Evolutionary conservation across 1,284 basidiomycete genomes (phyloP).

Genomic region (Phenoliferia sp.): DNA sequence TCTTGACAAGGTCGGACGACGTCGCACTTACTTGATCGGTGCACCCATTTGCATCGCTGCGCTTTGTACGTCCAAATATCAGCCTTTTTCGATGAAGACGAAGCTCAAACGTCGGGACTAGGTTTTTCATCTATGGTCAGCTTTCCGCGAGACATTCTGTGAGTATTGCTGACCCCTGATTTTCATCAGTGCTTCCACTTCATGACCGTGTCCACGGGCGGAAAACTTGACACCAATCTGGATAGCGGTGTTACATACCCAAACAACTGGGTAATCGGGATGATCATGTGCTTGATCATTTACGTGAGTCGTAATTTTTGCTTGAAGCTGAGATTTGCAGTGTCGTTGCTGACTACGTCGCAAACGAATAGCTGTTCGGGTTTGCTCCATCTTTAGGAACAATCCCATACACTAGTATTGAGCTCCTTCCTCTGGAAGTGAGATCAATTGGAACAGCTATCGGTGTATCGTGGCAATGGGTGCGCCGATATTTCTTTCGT

Average conservation of each 20-base stretch:
- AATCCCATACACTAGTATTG: constrained; percentile 80
- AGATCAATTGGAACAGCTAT: constrained; percentile 72
- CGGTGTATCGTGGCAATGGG: too few relatives aligned
- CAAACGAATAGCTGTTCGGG: constrained; percentile 44
- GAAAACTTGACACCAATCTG: background rate
- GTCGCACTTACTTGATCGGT: too few relatives aligned
- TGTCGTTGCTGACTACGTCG: background rate
- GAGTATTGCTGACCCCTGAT: background rate
- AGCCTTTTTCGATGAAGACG: too few relatives aligned
- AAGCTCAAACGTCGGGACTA: too few relatives aligned
- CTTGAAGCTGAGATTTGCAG: background rate
- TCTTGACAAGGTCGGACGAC: too few relatives aligned
- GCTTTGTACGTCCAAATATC: too few relatives aligned
- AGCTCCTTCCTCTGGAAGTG: constrained; percentile 60
- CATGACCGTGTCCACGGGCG: background rate
- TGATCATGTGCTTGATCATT: background rate
- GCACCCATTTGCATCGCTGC: too few relatives aligned
- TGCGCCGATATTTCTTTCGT: too few relatives aligned
- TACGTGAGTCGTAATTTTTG: background rate
- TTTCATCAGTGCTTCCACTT: background rate
- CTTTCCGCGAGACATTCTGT: background rate
- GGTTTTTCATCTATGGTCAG: too few relatives aligned
- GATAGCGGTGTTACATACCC: background rate
- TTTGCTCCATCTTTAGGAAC: constrained; percentile 65
- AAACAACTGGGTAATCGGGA: background rate